Base-by-base conservation (phyloP, 768 basidiomycete species). In the Lactarius hengduanensis region DNA sequence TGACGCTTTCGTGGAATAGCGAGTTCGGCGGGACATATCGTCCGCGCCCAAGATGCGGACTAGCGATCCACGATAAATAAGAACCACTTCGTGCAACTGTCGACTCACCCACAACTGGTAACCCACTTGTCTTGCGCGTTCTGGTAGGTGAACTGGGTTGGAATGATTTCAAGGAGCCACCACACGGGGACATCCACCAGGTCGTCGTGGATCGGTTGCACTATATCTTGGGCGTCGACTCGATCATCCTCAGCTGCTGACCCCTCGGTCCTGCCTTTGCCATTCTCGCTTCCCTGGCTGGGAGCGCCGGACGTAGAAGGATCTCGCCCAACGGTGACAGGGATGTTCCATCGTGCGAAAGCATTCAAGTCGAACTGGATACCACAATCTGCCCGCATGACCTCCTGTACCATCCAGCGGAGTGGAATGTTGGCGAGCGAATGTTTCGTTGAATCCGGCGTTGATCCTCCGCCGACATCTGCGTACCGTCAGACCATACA, bases 111-210 rank as follows among this genome's bases (percentile, higher is more conserved):
- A 75, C 80, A 84, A 54, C 76, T 76, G 9, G 66, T 77, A 67
- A 84, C 82, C 89, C 88, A 90, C 18, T 70, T 72, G 1, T 85
- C 84, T 1, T 80, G 59, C 0, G 66, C 70, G 65, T 90, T 85
- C 72, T 91, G 89, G 80, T 81, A 87, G 22, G 77, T 73, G 70
- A 80, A 83, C 47, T 71, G 73, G 62, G 81, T 71, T 20, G 88
- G 90, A 0, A 91, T 28, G 34, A 90, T 76, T 76, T 93, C 91
- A 41, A 91, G 75, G 22, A 89, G 47, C 89, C 88, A 88, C 91
- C 91, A 93, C 1, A 78, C 5, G n/a, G 74, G 75, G 18, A 74
- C 73, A 8, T 59, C 57, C 73, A 77, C 74, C 56, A 92, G 76
- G 66, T 78, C 61, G 70, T 92, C 89, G 66, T 85, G 76, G 2